Base-by-base conservation (phyloP, 148 eudicot species). In the Amaranthus cruentus region DNA sequence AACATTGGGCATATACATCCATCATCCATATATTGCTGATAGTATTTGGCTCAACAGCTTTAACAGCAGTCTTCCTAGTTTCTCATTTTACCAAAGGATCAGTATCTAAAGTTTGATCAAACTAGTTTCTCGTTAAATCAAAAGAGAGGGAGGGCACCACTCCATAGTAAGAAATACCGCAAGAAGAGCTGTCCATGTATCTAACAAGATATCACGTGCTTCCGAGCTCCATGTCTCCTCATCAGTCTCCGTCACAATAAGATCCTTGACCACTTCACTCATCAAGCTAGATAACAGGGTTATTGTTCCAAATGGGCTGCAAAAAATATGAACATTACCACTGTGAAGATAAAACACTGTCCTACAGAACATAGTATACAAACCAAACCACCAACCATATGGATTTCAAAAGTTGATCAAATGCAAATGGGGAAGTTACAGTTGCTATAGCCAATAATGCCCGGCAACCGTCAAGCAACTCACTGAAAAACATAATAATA, bases 401-500 rank as follows among this genome's bases (percentile, higher is more conserved):
- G 77, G 96, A 86, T 71, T 86, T 90, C 77, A 96, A 80, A 66
- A 96, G 89, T 65, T 73, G 81, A 77, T 96, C 96, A 85, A 90
- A 96, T 70, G 77, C 73, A 68, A 79, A 56, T 44, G 97, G 94
- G n/a, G 85, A 86, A 70, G 92, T 85, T 81, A 92, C 84, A 71
- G 92, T 84, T 21, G 99, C 92, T 72, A 96, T 78, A 50, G 92
- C 87, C 80, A 92, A 72, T 74, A 96, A 83, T 73, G 96, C 94
- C 72, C 99, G 97, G 75, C 99, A 96, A 64, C 97, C 99, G 88
- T 96, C 99, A 78, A 96, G 92, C 89, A 96, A 82, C 90, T 96
- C 97, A 87, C 97, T 96, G 86, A 69, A 77, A 55, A 74, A 70
- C 71, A 58, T 13, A 44, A 72, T n/a, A 60, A 69, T 8, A 43